These are phyloP conservation scores for Sonneratia caseolaris DNA, from an alignment of 345 rosid genomes.

Conservation along the genomic window DNA sequence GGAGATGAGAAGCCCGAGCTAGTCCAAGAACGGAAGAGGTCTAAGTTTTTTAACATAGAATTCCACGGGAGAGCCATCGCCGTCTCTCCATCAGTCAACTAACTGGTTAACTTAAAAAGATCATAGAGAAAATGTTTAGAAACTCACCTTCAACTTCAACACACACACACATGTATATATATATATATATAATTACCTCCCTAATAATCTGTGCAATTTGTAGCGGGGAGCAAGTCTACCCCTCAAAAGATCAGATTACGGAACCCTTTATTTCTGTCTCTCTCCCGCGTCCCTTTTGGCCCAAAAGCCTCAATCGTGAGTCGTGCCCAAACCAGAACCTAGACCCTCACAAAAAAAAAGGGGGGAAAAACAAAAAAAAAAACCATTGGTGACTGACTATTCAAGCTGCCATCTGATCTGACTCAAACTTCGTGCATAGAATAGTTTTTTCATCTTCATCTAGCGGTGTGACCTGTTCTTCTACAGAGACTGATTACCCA, in stretches of 20 bases:
- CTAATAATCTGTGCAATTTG: not conserved
- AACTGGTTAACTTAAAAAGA: too few species aligned
- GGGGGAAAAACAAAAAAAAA: not conserved
- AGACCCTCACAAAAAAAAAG: too few species aligned
- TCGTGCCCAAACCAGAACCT: too few species aligned
- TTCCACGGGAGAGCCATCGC: not conserved
- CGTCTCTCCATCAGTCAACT: not conserved
- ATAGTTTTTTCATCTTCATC: not conserved
- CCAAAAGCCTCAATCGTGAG: too few species aligned
- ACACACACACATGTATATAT: too few species aligned
- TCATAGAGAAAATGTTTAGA: not conserved
- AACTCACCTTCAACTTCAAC: not conserved
- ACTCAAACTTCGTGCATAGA: not conserved
- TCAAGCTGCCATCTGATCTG: not conserved
- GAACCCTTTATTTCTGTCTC: too few species aligned
- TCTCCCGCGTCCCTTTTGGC: too few species aligned
- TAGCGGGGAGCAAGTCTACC: not conserved
- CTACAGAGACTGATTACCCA: constrained; percentile 2
- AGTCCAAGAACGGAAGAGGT: not conserved
- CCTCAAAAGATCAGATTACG: too few species aligned
- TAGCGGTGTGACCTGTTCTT: not conserved
- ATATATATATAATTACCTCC: too few species aligned
- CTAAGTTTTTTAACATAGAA: not conserved
- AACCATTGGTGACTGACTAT: not conserved
- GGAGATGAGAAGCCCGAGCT: not conserved